These are phyloP conservation scores for Tolypocladium inflatum DNA, from an alignment of 2,329 filamentous ascomycete species.

Conservation along the genomic window DNA sequence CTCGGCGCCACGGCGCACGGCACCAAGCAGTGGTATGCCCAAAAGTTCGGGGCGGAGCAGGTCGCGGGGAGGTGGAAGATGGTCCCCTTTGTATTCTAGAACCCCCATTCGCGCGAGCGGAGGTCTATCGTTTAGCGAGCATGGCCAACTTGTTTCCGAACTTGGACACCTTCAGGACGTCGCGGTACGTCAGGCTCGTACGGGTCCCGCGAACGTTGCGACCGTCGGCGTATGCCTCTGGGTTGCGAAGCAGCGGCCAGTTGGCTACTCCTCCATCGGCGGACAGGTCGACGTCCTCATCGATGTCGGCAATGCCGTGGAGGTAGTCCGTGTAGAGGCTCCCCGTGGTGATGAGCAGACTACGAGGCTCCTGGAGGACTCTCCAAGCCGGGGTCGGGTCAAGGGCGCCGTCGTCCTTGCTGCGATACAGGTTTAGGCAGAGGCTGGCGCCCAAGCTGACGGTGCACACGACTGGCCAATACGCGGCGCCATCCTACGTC, in stretches of 20 bases:
- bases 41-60: conserved; percentile 60
- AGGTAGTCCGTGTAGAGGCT: conserved; percentile 61
- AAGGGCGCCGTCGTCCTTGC: conserved; percentile 50
- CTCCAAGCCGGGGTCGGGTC: conserved; percentile 39
- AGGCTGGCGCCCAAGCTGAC: conserved; percentile 73
- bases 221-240: conserved; percentile 36
- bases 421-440: conserved; percentile 67
- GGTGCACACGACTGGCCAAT: conserved; percentile 81
- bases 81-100: conserved; percentile 58
- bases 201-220: conserved; percentile 49
- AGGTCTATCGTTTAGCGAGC: conserved; percentile 27
- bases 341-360: conserved; percentile 63
- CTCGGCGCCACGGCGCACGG: conserved; percentile 71
- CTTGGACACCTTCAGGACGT: conserved; percentile 75
- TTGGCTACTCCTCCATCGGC: conserved; percentile 57
- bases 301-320: conserved; percentile 62
- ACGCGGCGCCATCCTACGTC: conserved; percentile 65
- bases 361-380: conserved; percentile 76
- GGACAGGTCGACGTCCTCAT: conserved; percentile 56
- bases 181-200: conserved; percentile 71
- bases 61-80: conserved; percentile 62
- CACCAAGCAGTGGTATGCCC: conserved; percentile 70
- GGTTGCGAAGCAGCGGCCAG: conserved; percentile 55
- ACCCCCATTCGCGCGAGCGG: conserved; percentile 7
- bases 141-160: conserved; percentile 58